These are phyloP conservation scores for Rhodomyrtus psidioides DNA, from an alignment of 441 rosid genomes.

Conservation along the genomic window DNA sequence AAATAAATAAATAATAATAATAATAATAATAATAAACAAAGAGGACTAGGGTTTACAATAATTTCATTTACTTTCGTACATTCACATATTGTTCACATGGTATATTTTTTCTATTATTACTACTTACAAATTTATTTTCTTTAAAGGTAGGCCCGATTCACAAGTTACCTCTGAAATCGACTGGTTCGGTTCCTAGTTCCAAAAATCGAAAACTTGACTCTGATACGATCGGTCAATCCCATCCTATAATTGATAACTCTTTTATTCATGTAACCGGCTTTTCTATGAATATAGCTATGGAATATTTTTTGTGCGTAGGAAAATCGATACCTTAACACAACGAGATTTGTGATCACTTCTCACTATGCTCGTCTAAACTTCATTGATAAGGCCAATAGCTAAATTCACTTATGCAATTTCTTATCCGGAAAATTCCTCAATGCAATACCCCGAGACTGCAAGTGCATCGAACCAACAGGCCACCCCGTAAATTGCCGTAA, in stretches of 20 bases:
- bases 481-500: too few species aligned
- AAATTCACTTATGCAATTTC: too few species aligned
- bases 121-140: not conserved
- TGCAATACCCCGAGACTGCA: too few species aligned
- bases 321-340: not conserved
- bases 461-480: too few species aligned
- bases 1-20: too few species aligned
- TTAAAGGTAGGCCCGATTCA: not conserved
- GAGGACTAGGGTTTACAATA: not conserved
- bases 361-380: too few species aligned
- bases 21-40: too few species aligned
- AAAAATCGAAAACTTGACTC: not conserved
- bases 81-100: not conserved
- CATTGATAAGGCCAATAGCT: too few species aligned
- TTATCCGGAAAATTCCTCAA: too few species aligned
- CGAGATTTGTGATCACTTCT: too few species aligned
- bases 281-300: not conserved
- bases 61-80: not conserved
- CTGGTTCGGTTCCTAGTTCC: not conserved
- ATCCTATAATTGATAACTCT: not conserved
- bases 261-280: not conserved
- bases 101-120: not conserved
- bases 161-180: accelerated
- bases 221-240: not conserved
- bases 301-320: not conserved